Base-by-base conservation (phyloP, 2,329 filamentous ascomycete species). In the Neonectria coccinea region DNA sequence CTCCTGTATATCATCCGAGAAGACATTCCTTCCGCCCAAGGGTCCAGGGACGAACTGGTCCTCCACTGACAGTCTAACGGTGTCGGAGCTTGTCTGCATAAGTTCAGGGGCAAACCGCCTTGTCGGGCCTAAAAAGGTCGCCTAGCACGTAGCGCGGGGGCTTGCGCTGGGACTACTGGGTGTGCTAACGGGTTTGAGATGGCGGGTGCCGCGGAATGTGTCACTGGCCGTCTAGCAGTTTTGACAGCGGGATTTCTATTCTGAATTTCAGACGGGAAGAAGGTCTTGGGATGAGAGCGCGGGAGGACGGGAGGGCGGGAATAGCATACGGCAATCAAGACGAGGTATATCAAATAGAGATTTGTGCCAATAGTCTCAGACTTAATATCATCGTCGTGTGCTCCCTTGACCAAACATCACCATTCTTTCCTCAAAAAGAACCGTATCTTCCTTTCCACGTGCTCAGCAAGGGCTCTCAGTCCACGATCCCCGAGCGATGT, bases 81-180 rank as follows among this genome's bases (percentile, higher is more conserved):
- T 25, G 22, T 18, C n/a, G 41, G 41, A 20, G 22, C 20, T 20
- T n/a, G 4, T 20, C 50, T 59, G 42, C 51, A 36, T 50, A 33
- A 44, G 31, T 42, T 36, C 44, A 56, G 59, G 59, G 36, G 27
- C 18, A 36, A 16, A 31, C 27, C 27, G 22, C 25, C 44, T 11
- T 27, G 54, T 56, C 47, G 27, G 59, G 52, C 39, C 45, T 56
- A 36, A 20, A 14, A 9, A n/a, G 25, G 45, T 31, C 27, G 27
- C 27, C 9, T 29, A 29, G 27, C 27, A 29, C 6, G 27, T 29
- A 29, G 6, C 7, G 27, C 6, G 27, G 22, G 27, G 29, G 6
- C 20, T 14, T 48, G 9, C 22, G 11, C 18, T 14, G 22, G 20
- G 4, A 48, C 45, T 52, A 39, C 33, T 39, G 14, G 14, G 5